A percentile compares a stretch with the other conserved stretches of the same genome.
phyloP scores from a whole-genome alignment of 768 basidiomycete species.

The Leccinum pellstonianum region DNA sequence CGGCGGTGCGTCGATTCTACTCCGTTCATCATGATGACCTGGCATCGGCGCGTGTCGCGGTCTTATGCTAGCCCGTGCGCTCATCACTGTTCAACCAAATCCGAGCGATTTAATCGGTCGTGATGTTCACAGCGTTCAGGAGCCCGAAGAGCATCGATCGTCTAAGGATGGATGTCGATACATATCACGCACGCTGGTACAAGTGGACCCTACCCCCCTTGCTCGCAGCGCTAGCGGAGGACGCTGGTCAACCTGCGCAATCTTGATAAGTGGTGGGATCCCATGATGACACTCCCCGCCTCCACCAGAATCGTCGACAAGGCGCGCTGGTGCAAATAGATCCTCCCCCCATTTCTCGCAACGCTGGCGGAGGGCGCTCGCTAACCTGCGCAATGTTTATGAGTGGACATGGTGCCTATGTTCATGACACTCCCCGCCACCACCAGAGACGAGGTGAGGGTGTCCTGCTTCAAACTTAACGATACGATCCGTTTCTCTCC shows the following conservation, averaged over 20 bases:
- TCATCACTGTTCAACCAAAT: too few species aligned
- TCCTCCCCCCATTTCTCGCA: background rate
- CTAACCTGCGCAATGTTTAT: background rate
- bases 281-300: background rate
- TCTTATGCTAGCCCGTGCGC: too few species aligned
- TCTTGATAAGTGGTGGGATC: background rate
- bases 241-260: background rate
- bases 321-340: background rate
- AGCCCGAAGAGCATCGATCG: background rate
- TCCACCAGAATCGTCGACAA: background rate
- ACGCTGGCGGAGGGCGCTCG: background rate
- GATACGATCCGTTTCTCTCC: background rate
- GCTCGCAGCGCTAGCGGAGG: background rate
- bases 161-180: background rate
- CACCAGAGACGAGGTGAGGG: background rate
- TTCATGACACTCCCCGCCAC: background rate
- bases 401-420: background rate
- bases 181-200: background rate
- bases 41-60: too few species aligned
- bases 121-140: background rate
- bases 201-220: background rate
- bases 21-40: too few species aligned
- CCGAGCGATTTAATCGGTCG: background rate
- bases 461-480: too few species aligned
- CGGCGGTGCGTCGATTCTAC: too few species aligned